Evolutionary conservation across 2,329 filamentous ascomycete genomes (phyloP), one percentile per base, ranked within the genome.

Genomic region (Coleophoma cylindrospora): DNA sequence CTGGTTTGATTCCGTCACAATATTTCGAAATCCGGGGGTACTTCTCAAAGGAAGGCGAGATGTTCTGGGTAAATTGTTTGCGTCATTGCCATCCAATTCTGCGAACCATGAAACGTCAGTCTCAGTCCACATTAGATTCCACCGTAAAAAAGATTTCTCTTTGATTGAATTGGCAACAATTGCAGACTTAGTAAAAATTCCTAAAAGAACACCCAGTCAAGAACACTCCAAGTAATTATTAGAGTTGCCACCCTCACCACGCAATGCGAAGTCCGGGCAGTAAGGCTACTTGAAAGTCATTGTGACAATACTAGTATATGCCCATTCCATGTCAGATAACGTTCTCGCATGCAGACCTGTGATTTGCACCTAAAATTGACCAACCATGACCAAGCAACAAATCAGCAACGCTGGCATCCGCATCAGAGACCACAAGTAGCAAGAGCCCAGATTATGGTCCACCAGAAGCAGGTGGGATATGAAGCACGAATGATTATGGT

Each of bases 331-430:
- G 74, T 45, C 73, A 69, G 21, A 72, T 61, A 7, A 76, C 66
- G 49, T 71, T 74, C 52, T 74, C 72, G 32, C 70, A 70, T 15
- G 73, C 70, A 68, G 72, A 74, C 19, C 74, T 74, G 52, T 76
- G 74, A n/a, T n/a, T n/a, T 46, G 55, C 50, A 41, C 54, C 59
- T 11, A 63, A 27, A 53, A 60, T 51, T 34, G 54, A 58, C 14
- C 60, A 41, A 8, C 57, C 57, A 21, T 57, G 56, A 9, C 57
- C 57, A 45, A 61, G 64, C 36, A 75, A 68, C 41, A 74, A 68
- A 4, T 74, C 72, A 9, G 66, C 65, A n/a, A 72, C 69, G 14
- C 70, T 70, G 38, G 72, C 55, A 10, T 62, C 64, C 17, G 3
- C 55, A 58, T 3, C 60, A 58, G 36, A 64, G 54, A 14, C 59